Conservation (phyloP, 2,329 filamentous ascomycete genomes). For the Magnaporthales sp. region DNA sequence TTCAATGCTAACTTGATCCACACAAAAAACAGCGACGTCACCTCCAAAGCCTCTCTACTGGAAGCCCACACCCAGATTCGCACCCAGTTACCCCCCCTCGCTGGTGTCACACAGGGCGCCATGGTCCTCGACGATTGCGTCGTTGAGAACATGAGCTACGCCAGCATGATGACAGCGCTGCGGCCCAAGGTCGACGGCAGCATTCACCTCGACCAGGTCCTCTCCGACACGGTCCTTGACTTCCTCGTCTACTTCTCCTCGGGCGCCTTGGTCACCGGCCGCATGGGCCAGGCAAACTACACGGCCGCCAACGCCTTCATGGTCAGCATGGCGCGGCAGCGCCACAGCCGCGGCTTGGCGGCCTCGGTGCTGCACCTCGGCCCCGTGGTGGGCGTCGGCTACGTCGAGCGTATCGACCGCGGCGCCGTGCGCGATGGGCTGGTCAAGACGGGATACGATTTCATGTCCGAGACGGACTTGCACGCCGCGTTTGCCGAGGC, state of each 20-base stretch:
- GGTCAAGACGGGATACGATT: neutral
- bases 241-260: conserved; percentile 9
- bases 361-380: neutral
- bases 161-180: neutral
- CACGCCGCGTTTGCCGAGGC: conserved; percentile 1
- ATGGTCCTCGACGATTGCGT: conserved; percentile 11
- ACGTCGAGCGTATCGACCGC: neutral
- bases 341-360: neutral
- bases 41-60: neutral
- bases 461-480: neutral
- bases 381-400: conserved; percentile 2
- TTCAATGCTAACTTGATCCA: neutral
- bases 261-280: neutral
- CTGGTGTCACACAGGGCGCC: conserved; percentile 10
- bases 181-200: conserved; percentile 19
- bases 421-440: neutral
- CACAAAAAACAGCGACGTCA: neutral
- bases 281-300: conserved; percentile 1
- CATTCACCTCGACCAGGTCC: conserved; percentile 14
- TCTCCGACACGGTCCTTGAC: conserved; percentile 12
- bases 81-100: neutral
- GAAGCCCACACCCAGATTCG: neutral
- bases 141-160: neutral
- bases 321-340: conserved; percentile 8
- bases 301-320: conserved; percentile 1